Percentiles rank a stretch among this genome's conserved stretches.
Conservation (phyloP, 1,284 basidiomycete species). For the Leccinum angustisporum region DNA sequence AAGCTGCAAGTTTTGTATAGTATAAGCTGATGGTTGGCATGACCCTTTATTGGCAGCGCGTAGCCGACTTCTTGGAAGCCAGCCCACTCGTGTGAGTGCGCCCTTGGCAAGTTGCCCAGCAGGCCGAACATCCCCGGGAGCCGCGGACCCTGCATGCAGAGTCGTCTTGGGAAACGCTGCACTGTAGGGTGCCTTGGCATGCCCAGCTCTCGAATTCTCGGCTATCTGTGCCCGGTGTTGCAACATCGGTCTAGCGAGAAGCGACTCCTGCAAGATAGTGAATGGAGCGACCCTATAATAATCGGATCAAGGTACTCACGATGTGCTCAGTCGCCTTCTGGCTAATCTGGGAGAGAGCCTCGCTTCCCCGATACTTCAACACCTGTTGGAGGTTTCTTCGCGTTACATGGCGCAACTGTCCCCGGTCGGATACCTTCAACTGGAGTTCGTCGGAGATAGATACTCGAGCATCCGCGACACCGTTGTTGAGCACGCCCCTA, state of each 20-base stretch:
- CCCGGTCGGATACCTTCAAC: conserved; percentile 40
- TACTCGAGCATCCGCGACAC: conserved; percentile 46
- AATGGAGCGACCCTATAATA: neutral
- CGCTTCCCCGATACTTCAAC: conserved; percentile 51
- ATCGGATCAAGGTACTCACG: conserved; percentile 36
- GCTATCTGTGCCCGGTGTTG: conserved; percentile 26
- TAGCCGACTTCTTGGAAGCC: conserved; percentile 27
- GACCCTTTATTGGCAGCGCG: conserved; percentile 10
- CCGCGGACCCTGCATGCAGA: conserved; percentile 46
- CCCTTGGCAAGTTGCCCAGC: conserved; percentile 50
- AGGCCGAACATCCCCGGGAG: conserved; percentile 49
- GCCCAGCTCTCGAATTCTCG: conserved; percentile 33
- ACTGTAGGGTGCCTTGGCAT: conserved; percentile 29
- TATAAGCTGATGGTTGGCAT: conserved; percentile 21
- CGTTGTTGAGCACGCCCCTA: conserved; percentile 48
- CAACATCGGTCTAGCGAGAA: conserved; percentile 51
- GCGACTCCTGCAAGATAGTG: conserved; percentile 43
- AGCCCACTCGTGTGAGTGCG: conserved; percentile 39
- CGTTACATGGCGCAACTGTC: conserved; percentile 56
- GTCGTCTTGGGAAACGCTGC: conserved; percentile 33
- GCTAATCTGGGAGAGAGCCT: conserved; percentile 43
- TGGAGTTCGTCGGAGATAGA: conserved; percentile 49
- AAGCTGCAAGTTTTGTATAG: conserved; percentile 23
- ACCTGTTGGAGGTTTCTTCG: conserved; percentile 72
- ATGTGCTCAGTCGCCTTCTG: conserved; percentile 49